Evolutionary conservation across 192 early-diverging fungal genomes (phyloP).

Genomic region (Spinellus fusiger): DNA sequence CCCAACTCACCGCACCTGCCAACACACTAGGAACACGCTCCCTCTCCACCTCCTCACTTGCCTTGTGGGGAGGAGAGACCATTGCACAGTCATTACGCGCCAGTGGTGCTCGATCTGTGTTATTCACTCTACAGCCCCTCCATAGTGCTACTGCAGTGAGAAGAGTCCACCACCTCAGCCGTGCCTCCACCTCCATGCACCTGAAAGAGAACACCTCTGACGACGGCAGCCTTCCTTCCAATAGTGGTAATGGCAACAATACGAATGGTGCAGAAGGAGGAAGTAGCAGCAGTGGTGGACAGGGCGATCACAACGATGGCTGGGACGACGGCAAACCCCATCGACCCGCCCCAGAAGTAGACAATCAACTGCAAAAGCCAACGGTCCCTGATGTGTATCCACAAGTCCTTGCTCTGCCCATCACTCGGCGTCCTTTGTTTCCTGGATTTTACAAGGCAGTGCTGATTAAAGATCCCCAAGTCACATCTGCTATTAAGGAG

Average conservation of each 20-base stretch:
- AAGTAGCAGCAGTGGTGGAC: constrained; percentile 1
- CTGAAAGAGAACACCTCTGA: constrained; percentile 22
- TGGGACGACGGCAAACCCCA: constrained; percentile 24
- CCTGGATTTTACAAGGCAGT: constrained; percentile 98
- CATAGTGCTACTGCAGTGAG: constrained; percentile 8
- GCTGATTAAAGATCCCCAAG: constrained; percentile 91
- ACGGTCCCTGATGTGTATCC: constrained; percentile 90
- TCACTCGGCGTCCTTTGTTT: constrained; percentile 88
- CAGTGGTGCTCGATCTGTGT: constrained; percentile 13
- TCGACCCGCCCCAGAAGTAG: constrained; percentile 43
- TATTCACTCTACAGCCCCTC: constrained; percentile 21
- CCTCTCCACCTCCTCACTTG: constrained; percentile 8
- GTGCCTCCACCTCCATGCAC: neutral
- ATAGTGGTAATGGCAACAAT: neutral
- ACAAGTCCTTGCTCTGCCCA: constrained; percentile 88
- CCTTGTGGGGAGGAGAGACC: constrained; percentile 27
- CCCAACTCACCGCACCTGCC: constrained; percentile 6
- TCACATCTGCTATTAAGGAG: constrained; percentile 87
- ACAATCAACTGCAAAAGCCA: constrained; percentile 65
- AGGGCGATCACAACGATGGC: constrained; percentile 25
- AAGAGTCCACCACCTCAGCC: neutral
- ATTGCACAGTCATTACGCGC: constrained; percentile 19
- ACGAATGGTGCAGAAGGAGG: constrained; percentile 1
- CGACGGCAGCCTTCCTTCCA: too few relatives aligned
- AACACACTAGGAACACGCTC: neutral